Conservation (phyloP, 768 basidiomycete genomes). For the Rickenella mellea region DNA sequence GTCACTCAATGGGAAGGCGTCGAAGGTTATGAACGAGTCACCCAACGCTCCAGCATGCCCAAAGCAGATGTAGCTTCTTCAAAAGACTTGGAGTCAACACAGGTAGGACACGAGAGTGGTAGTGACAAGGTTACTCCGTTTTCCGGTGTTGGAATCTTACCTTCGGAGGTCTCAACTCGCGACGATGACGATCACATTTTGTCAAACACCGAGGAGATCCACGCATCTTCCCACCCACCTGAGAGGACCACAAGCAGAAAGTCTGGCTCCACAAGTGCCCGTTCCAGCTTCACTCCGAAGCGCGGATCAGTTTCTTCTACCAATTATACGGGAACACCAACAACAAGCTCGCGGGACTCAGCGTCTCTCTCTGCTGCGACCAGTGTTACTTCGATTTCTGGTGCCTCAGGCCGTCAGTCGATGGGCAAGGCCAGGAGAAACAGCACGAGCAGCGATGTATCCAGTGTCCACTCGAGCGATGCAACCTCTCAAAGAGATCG, state of each 20-base stretch:
- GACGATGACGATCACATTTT: no score
- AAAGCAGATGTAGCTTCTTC: no score
- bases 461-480: constrained; percentile 65
- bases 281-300: constrained; percentile 76
- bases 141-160: no score
- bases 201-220: no score
- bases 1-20: constrained; percentile 72
- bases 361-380: constrained; percentile 73
- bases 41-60: no score
- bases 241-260: no score
- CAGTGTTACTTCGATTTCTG: constrained; percentile 69
- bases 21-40: no score
- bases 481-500: constrained; percentile 57
- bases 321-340: constrained; percentile 70
- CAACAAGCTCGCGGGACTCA: constrained; percentile 74
- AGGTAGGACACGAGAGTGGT: no score
- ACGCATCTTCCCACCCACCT: no score
- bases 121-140: no score
- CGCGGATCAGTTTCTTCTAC: constrained; percentile 86
- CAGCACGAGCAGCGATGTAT: constrained; percentile 81
- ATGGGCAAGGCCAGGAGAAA: constrained; percentile 61
- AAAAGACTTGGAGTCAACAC: no score
- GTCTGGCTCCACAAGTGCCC: constrained; percentile 39
- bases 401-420: constrained; percentile 63
- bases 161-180: no score